Percentiles rank a stretch among this genome's conserved stretches.
Evolutionary conservation across 176 grass and related monocot species (phyloP).

Genomic region (Triticum urartu): DNA sequence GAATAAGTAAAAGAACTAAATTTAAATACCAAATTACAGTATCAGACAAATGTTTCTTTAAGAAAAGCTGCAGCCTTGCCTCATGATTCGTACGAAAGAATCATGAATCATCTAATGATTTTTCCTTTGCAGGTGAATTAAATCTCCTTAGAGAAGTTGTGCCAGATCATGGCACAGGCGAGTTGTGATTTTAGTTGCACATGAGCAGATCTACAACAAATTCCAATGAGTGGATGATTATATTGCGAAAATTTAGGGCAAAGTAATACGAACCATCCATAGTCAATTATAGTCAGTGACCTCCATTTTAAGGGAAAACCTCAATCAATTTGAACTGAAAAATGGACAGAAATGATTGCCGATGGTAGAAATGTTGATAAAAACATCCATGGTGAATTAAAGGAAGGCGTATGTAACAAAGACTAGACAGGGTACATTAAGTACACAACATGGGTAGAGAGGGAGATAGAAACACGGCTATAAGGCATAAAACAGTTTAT

Average conservation of each 20-base stretch:
- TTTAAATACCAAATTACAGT: neutral
- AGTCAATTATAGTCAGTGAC: neutral
- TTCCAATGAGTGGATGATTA: neutral
- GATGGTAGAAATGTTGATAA: conserved; percentile 17
- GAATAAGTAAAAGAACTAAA: neutral
- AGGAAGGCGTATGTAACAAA: conserved; percentile 15
- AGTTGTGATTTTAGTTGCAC: conserved; percentile 11
- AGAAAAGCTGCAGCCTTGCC: neutral
- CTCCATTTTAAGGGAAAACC: neutral
- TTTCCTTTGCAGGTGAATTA: neutral
- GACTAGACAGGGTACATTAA: neutral
- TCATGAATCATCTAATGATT: neutral
- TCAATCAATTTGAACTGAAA: conserved; percentile 12
- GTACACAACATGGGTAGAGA: neutral
- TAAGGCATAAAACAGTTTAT: neutral
- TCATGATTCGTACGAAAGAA: neutral
- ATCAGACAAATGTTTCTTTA: neutral
- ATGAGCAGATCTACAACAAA: neutral
- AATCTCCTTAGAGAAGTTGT: neutral
- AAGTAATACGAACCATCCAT: neutral
- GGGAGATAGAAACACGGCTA: neutral
- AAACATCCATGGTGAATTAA: neutral
- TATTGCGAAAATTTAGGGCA: neutral
- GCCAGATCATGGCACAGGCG: neutral
- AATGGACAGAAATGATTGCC: neutral